Base-by-base conservation (phyloP, 345 rosid species). In the Anastatica hierochuntica region DNA sequence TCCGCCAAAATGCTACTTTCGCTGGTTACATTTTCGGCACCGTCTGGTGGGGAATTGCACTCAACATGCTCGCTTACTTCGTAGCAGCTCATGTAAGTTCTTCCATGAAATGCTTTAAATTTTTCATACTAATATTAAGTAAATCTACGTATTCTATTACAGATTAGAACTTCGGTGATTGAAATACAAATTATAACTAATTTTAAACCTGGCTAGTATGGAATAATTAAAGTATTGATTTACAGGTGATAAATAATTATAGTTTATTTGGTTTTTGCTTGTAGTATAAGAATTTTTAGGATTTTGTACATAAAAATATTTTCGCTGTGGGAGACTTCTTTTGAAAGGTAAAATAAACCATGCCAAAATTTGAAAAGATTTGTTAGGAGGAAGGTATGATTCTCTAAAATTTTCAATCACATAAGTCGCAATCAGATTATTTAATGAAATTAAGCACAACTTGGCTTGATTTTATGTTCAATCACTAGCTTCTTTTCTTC, bases 1-100 rank as follows among this genome's bases (percentile, higher is more conserved):
- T 90, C 44, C 98, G 96, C 18, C 82, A 83, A 37, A 84, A 82
- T 92, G 96, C 88, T 55, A 82, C 64, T 42, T 71, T 80, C 44
- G 84, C 96, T n/a, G 95, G 96, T 44, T 90, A 90, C 80, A 77
- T 87, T 30, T 90, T 87, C 47, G 96, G 98, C 10, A 87, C 96
- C 0, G 87, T 87, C 41, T 90, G 98, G 98, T 87, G 96, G 98
- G 98, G 98, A 20, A 76, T 90, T 24, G 85, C 80, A 21, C 96
- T 90, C 71, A 90, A 87, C 75, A 69, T 90, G 89, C 70, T 87
- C 3, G 98, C 95, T 7, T 90, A 87, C 56, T 90, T 90, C 31
- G 96, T 90, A 17, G 98, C 98, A 0, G 82, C 96, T 2, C 98
- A 90, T 42, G 98, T 90, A 79, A 79, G 95, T 67, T 51, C 10